These are phyloP conservation scores for Shiraia bambusicola DNA, from an alignment of 2,329 filamentous ascomycete species.

Conservation along the genomic window DNA sequence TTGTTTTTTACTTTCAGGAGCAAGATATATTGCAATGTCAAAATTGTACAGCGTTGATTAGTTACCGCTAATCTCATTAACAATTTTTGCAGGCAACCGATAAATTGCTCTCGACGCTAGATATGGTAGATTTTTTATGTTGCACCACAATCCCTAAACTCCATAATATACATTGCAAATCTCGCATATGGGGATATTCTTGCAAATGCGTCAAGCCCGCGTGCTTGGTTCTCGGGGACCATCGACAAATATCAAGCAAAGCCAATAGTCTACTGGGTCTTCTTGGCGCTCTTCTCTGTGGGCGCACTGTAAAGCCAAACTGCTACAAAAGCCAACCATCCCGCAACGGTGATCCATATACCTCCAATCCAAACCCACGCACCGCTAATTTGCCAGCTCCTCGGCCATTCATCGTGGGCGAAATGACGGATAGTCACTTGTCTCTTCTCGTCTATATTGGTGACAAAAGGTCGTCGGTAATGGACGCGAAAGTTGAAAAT, in stretches of 20 bases:
- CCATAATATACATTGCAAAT: conserved; percentile 17
- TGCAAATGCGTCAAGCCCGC: conserved; percentile 5
- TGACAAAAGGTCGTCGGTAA: conserved; percentile 93
- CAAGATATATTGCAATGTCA: no score
- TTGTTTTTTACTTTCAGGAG: background rate
- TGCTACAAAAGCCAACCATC: conserved; percentile 81
- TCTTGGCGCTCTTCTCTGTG: conserved; percentile 52
- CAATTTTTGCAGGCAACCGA: no score
- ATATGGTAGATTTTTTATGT: conserved; percentile 8
- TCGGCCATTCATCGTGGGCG: conserved; percentile 93
- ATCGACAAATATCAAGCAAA: background rate
- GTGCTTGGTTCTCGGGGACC: background rate
- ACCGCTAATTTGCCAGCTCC: conserved; percentile 84
- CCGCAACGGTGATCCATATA: conserved; percentile 77
- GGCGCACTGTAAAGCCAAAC: conserved; percentile 83
- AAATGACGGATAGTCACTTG: conserved; percentile 95
- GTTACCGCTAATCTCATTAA: no score
- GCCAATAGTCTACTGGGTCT: conserved; percentile 45
- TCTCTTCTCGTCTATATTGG: conserved; percentile 86
- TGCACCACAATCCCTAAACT: conserved; percentile 3
- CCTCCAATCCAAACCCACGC: conserved; percentile 95
- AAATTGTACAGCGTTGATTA: no score
- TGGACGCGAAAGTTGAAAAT: conserved; percentile 99
- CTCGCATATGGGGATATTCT: conserved; percentile 9
- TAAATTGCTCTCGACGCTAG: background rate